Percentiles rank a stretch among this genome's conserved stretches.
Evolutionary conservation across 139 green algal species (phyloP).

Genomic region (Chlamydomonas incerta): DNA sequence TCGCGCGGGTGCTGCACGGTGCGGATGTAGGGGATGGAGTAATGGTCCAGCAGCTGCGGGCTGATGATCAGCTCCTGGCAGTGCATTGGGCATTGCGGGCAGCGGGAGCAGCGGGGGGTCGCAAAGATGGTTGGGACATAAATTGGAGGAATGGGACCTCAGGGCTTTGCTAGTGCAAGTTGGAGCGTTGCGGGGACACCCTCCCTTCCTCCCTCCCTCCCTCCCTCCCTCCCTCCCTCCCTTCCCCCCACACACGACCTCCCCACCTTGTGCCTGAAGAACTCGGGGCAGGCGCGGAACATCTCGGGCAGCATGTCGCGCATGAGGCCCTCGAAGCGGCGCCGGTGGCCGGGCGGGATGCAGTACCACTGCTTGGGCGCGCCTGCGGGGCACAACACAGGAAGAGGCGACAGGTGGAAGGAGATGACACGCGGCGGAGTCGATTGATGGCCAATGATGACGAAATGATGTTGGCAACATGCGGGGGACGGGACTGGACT

Average conservation of each 20-base stretch:
- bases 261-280: conserved; percentile 76
- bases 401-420: too few relatives aligned
- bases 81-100: too few relatives aligned
- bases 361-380: conserved; percentile 88
- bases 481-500: too few relatives aligned
- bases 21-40: conserved; percentile 65
- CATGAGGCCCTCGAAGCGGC: conserved; percentile 81
- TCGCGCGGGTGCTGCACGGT: conserved; percentile 64
- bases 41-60: conserved; percentile 56
- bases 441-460: too few relatives aligned
- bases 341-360: conserved; percentile 73
- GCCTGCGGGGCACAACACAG: too few relatives aligned
- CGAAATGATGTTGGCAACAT: too few relatives aligned
- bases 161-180: too few relatives aligned
- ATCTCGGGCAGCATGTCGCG: conserved; percentile 65
- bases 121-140: too few relatives aligned
- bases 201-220: not conserved
- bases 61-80: conserved; percentile 68
- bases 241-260: not conserved
- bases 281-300: conserved; percentile 65
- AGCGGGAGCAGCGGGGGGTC: too few relatives aligned
- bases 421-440: too few relatives aligned
- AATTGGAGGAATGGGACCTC: too few relatives aligned
- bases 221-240: not conserved
- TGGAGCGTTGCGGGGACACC: too few relatives aligned